Evolutionary conservation across 371 early-diverging fungal genomes (phyloP).

Genomic region (Smittium mucronatum): DNA sequence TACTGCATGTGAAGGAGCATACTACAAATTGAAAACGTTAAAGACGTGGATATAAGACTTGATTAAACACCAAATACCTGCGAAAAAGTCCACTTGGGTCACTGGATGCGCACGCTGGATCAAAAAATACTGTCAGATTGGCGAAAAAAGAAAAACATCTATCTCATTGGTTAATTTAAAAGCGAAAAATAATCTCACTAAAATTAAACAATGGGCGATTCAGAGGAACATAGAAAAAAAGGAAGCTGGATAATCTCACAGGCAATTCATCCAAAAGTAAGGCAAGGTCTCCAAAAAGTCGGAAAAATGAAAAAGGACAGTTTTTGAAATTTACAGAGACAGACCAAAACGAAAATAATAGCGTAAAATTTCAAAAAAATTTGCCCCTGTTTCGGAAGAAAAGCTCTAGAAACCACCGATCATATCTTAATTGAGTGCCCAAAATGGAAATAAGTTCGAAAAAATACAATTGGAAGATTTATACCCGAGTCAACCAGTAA

Average conservation of each 20-base stretch:
- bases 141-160: background rate
- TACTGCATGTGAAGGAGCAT: background rate
- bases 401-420: background rate
- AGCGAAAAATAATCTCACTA: background rate
- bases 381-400: background rate
- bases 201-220: background rate
- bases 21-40: background rate
- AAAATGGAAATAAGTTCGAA: background rate
- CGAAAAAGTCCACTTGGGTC: background rate
- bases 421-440: background rate
- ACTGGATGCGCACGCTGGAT: background rate
- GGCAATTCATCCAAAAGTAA: background rate
- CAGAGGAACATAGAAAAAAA: background rate
- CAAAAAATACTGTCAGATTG: background rate
- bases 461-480: background rate
- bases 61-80: background rate
- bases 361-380: background rate
- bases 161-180: background rate
- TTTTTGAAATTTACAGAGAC: background rate
- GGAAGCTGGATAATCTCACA: background rate
- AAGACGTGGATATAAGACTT: background rate
- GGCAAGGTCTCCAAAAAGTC: background rate
- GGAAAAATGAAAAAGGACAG: background rate
- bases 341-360: background rate
- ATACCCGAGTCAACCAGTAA: too few species aligned